These are phyloP conservation scores for Penicillium decumbens DNA, from an alignment of 2,329 filamentous ascomycete species.

Conservation along the genomic window DNA sequence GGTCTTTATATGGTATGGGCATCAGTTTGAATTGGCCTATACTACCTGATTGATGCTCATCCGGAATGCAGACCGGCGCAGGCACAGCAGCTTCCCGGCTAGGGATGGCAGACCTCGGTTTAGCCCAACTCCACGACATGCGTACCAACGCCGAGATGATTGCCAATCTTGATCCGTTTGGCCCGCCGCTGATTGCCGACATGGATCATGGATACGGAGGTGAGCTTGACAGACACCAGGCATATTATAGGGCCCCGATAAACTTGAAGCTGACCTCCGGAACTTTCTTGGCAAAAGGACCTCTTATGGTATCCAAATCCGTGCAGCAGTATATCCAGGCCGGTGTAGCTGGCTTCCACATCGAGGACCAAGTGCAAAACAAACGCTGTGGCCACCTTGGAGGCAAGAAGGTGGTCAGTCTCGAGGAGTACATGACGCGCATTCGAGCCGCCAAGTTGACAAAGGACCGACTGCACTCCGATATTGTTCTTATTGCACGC, in stretches of 20 bases:
- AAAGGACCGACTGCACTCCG: conserved; percentile 33
- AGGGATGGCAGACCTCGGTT: conserved; percentile 59
- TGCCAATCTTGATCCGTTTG: conserved; percentile 51
- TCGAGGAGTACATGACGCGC: conserved; percentile 34
- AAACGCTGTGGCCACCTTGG: conserved; percentile 41
- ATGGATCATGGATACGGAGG: conserved; percentile 53
- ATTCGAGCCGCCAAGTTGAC: conserved; percentile 36
- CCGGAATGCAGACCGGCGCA: conserved; percentile 52
- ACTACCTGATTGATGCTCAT: background rate
- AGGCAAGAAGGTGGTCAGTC: conserved; percentile 37
- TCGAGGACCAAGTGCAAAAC: conserved; percentile 53
- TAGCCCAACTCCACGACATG: conserved; percentile 62
- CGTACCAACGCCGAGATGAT: conserved; percentile 61
- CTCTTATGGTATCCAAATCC: conserved; percentile 45
- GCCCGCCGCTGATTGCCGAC: conserved; percentile 56
- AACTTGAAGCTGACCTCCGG: no score
- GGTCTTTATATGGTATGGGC: conserved; percentile 62
- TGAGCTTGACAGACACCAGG: conserved; percentile 4
- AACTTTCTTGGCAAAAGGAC: background rate
- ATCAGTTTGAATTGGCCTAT: background rate
- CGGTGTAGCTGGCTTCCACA: conserved; percentile 54
- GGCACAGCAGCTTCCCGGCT: conserved; percentile 59
- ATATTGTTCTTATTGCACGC: conserved; percentile 44
- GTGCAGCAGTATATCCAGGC: conserved; percentile 49
- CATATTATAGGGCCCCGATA: background rate